Base-by-base conservation (phyloP, 164 flowering plant species). In the Stephania cephalantha region DNA sequence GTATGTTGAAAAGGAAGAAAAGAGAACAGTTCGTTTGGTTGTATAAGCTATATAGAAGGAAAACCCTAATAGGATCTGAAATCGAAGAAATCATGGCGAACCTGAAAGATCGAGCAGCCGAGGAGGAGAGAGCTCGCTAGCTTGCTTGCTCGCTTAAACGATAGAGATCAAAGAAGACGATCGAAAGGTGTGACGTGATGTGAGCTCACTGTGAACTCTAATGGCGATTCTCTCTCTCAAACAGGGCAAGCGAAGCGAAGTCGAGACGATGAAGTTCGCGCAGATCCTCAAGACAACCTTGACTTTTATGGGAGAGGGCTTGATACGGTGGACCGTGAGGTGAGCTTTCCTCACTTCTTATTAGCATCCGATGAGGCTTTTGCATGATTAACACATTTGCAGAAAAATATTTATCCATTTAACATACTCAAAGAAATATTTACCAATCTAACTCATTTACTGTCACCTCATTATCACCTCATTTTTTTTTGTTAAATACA, bases 21-120 rank as follows among this genome's bases (percentile, higher is more conserved):
- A 9, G 55, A 15, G 18, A 25, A 61, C 29, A 35, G 42, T 35
- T 35, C 42, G 4, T 35, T 4, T 4, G 42, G 4, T 61, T 18
- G 9, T 61, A 1, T 48, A 48, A 3, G 53, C 53, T 10, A 35
- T 35, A 4, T 61, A 18, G 25, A 25, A 61, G 7, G 20, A n/a
- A 61, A 61, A 17, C 66, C 66, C 66, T 61, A 61, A 61, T 61
- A 61, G 18, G 66, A 61, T 61, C 66, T 61, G 66, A 17, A 61
- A 6, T 61, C 66, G 25, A 9, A 18, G 20, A 61, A 61, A 61
- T n/a, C n/a, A 61, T 18, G 5, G n/a, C 66, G 66, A 61, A 61
- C n/a, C 66, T 5, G 25, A 61, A 61, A 25, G 6, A 61, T 61
- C 25, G 5, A n/a, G n/a, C 64, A 17, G 20, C n/a, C 3, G 5